These are phyloP conservation scores for Puccinia coronata DNA, from an alignment of 1,284 basidiomycete species.

Conservation along the genomic window DNA sequence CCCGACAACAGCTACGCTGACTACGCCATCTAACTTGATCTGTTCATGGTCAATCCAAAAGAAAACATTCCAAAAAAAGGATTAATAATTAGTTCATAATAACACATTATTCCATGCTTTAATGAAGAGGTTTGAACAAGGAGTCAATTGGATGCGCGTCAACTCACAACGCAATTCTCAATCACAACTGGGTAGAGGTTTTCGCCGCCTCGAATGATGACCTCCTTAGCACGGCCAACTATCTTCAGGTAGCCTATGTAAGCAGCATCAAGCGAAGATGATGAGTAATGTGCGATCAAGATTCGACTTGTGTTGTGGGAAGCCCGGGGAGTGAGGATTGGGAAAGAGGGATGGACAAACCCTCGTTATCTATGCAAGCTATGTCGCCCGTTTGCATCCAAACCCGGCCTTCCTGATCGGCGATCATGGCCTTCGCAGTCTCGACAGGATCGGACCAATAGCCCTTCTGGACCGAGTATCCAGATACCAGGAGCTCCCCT, in stretches of 20 bases:
- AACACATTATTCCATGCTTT: no score
- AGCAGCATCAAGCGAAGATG: background rate
- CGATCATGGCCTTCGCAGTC: conserved; percentile 44
- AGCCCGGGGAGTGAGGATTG: background rate
- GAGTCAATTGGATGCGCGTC: background rate
- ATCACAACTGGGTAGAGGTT: conserved; percentile 51
- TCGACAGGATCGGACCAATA: conserved; percentile 49
- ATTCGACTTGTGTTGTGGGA: background rate
- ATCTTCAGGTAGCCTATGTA: conserved; percentile 49
- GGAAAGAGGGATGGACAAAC: background rate
- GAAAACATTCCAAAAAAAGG: background rate
- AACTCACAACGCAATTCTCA: conserved; percentile 44
- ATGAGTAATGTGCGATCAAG: background rate
- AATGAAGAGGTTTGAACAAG: no score
- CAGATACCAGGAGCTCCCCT: conserved; percentile 50
- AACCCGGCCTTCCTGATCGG: conserved; percentile 33
- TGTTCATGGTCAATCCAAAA: background rate
- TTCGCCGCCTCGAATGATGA: conserved; percentile 52
- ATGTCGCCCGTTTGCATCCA: conserved; percentile 51
- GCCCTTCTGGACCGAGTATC: conserved; percentile 50
- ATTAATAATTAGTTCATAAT: no score
- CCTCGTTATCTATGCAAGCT: conserved; percentile 47
- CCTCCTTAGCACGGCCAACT: conserved; percentile 51
- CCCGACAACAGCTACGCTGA: conserved; percentile 31
- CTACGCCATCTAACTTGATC: conserved; percentile 32